Conservation (phyloP, 176 grass and related monocot species). For the Phragmites australis region DNA sequence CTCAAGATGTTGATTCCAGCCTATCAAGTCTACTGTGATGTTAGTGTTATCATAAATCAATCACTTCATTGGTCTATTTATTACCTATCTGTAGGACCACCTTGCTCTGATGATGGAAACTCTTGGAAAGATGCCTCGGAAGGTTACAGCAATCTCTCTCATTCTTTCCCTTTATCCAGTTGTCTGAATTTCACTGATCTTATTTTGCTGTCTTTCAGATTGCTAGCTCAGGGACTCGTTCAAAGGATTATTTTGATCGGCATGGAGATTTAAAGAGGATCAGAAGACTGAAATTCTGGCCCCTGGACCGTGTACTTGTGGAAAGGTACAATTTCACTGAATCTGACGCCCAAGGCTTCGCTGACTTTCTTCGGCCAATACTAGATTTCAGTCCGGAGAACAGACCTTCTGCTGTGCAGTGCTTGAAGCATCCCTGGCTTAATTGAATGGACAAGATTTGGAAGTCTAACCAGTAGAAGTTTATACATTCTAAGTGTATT, state of each 20-base stretch:
- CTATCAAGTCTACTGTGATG: not conserved
- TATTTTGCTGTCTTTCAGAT: slow-evolving; percentile 47
- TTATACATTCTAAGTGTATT: slow-evolving; percentile 13
- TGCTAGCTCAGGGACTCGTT: slow-evolving; percentile 61
- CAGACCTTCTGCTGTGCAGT: slow-evolving; percentile 66
- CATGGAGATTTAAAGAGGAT: slow-evolving; percentile 85
- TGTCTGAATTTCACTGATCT: slow-evolving; percentile 2
- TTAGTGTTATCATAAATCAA: slow-evolving; percentile 14
- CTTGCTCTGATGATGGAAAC: slow-evolving; percentile 93
- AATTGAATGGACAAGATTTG: slow-evolving; percentile 30
- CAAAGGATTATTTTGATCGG: slow-evolving; percentile 80
- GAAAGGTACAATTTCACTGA: slow-evolving; percentile 71
- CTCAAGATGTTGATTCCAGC: slow-evolving; percentile 9
- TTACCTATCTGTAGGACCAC: slow-evolving; percentile 65
- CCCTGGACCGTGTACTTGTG: slow-evolving; percentile 54
- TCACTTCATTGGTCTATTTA: not conserved
- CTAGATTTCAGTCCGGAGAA: slow-evolving; percentile 73
- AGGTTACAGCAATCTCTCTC: slow-evolving; percentile 41
- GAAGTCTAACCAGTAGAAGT: slow-evolving; percentile 32
- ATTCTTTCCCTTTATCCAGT: not conserved
- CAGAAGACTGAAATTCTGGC: slow-evolving; percentile 64
- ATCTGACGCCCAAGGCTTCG: slow-evolving; percentile 42
- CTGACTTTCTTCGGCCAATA: slow-evolving; percentile 74
- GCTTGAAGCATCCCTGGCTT: slow-evolving; percentile 77
- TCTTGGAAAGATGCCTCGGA: slow-evolving; percentile 86